Evolutionary conservation across 768 basidiomycete genomes (phyloP), one percentile per base, ranked within the genome.

Genomic region (Polyporus arcularius): DNA sequence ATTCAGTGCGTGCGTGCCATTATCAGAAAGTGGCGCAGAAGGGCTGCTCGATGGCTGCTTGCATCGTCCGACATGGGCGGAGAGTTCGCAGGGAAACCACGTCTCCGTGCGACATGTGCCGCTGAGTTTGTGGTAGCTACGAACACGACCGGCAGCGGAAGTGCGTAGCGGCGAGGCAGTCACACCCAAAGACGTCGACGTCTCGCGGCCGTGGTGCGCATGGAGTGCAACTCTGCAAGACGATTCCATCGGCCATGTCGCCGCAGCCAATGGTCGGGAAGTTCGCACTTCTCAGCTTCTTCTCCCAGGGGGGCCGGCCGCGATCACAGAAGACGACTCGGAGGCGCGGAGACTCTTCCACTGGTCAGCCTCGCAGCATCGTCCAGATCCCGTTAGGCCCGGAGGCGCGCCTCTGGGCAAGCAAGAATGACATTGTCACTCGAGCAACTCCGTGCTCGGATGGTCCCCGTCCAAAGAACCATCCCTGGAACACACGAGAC

Each of bases 21-120:
- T 53, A 62, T 62, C 61, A 62, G 61, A 57, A 47, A 35, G 61
- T 62, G 61, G 61, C 61, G 55, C 51, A 62, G 61, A 53, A 62
- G 28, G 56, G 26, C 40, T 26, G 21, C 46, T 47, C 18, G n/a
- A 11, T 11, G 46, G 18, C 46, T 26, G 21, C 46, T 12, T 14
- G 3, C 32, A 49, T 38, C 52, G 48, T 55, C 55, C 50, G 55
- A 49, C 7, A 35, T 43, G 42, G 39, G 49, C 31, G 40, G 28
- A 12, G 18, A 14, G 28, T 41, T 53, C 54, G 41, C 60, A 55
- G 40, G 58, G n/a, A 45, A 21, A 16, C 21, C 16, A 21, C 21
- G 43, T 21, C n/a, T 15, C 43, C 43, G 43, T 45, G 35, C 35
- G 35, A 35, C 35, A 35, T 35, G 35, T 35, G 35, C 21, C 21